Percentiles rank a stretch among this genome's conserved stretches.
Conservation (phyloP, 176 grass and related monocot species). For the Carex kokanica region DNA sequence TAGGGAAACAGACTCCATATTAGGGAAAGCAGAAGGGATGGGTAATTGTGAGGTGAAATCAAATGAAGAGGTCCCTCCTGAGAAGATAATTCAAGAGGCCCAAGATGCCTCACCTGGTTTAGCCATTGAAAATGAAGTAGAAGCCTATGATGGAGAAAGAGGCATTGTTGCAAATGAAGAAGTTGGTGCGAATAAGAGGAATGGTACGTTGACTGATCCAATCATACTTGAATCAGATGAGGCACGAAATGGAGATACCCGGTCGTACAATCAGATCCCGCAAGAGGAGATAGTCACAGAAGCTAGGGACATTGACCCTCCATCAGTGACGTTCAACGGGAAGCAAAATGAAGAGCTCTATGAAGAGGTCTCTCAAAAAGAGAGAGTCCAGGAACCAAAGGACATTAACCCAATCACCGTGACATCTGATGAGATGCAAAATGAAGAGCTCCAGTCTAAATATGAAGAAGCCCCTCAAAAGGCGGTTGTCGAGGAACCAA, state of each 20-base stretch:
- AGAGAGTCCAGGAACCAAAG: neutral
- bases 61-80: constrained; percentile 11
- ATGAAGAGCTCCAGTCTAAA: constrained; percentile 2
- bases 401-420: neutral
- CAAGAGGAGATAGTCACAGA: neutral
- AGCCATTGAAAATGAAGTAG: neutral
- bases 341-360: neutral
- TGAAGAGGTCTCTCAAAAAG: constrained; percentile 7
- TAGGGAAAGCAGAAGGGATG: neutral
- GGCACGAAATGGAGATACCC: neutral
- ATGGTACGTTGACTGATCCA: constrained; percentile 1
- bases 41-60: constrained; percentile 18
- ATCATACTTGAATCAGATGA: constrained; percentile 9
- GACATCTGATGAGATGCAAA: constrained; percentile 14
- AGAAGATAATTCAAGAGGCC: constrained; percentile 31
- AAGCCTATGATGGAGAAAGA: constrained; percentile 6
- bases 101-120: neutral
- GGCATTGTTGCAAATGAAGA: neutral
- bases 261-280: neutral
- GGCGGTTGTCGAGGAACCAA: constrained; percentile 6
- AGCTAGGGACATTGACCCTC: neutral
- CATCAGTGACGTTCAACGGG: neutral
- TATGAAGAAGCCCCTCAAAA: constrained; percentile 1
- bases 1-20: neutral
- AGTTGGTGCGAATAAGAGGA: neutral